These are phyloP conservation scores for Phialophora chinensis DNA, from an alignment of 2,329 filamentous ascomycete genomes.

Conservation along the genomic window DNA sequence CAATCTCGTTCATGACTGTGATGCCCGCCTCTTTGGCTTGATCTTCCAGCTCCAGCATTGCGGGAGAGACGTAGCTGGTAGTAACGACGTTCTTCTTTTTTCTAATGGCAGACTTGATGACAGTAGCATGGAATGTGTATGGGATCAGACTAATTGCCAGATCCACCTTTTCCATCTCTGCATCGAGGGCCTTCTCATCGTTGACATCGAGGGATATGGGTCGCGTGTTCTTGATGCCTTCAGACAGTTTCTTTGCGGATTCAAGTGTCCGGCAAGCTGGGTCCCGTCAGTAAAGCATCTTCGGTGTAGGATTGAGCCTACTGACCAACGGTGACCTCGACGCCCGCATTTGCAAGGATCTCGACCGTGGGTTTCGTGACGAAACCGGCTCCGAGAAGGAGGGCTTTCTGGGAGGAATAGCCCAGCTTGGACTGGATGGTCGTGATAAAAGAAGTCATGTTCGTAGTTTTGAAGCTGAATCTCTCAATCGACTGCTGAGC, in stretches of 20 bases:
- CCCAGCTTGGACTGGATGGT: constrained; percentile 35
- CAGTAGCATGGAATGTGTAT: constrained; percentile 84
- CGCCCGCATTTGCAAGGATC: constrained; percentile 64
- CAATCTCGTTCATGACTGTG: constrained; percentile 97
- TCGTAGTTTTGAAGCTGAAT: background rate
- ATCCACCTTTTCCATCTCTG: constrained; percentile 78
- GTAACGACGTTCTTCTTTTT: constrained; percentile 97
- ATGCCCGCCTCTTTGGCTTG: constrained; percentile 88
- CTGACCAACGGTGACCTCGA: constrained; percentile 70
- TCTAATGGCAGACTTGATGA: constrained; percentile 92
- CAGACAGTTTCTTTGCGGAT: constrained; percentile 74
- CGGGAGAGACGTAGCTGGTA: constrained; percentile 88
- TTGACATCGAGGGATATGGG: constrained; percentile 86
- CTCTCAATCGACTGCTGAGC: background rate
- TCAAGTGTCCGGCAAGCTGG: constrained; percentile 81
- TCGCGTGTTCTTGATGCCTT: constrained; percentile 72
- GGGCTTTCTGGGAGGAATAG: constrained; percentile 35
- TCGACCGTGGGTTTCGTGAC: constrained; percentile 70
- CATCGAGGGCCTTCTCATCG: constrained; percentile 76
- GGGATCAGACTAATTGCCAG: constrained; percentile 84
- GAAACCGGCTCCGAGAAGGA: constrained; percentile 40
- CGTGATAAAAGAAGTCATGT: constrained; percentile 31
- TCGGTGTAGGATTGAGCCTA: constrained; percentile 20
- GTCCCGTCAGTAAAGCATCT: constrained; percentile 19
- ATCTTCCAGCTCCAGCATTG: constrained; percentile 87